Evolutionary conservation across 1,284 basidiomycete species (phyloP), one percentile per base, ranked within the genome.

Genomic region (Ustilago bromivora): DNA sequence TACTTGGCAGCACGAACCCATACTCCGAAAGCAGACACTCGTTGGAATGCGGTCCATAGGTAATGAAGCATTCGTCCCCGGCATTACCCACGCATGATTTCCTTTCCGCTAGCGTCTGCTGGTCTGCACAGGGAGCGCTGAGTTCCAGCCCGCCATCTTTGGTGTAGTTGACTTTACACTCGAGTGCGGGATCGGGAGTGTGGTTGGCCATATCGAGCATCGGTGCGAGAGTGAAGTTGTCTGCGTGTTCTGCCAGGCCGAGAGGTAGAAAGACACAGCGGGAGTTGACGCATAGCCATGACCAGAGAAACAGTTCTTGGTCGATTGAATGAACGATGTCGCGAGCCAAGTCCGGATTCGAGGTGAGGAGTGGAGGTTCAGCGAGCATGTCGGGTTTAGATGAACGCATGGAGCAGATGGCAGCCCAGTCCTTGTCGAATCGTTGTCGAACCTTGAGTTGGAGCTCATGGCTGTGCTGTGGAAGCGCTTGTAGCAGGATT

Each of bases 141-240:
- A 84, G 57, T 58, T 82, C 71, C 6, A 84, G 55, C 11, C 76
- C 81, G 2, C 76, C 76, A 7, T 63, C 61, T 2, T 19, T 10
- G 9, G 68, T 60, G 49, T 73, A 79, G n/a, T 54, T 57, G 34
- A 83, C 82, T 19, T 74, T 80, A 72, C 78, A 83, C 40, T 79
- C 80, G 23, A 69, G 46, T 17, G 55, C 38, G 0, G 64, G 38
- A 17, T 78, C 66, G 2, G 71, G 52, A 3, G 83, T 85, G 56
- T 85, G 84, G 52, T 85, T 85, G 35, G 83, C 82, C 84, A 85
- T 84, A 38, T 85, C 84, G 11, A 85, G 81, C 61, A 85, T 36
- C 1, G 84, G 83, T 13, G 82, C 82, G 4, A 85, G 55, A 2
- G 84, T 84, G 52, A 85, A 79, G 51, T 85, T 85, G 73, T 85